A percentile compares a stretch with the other conserved stretches of the same genome.
Conservation (phyloP, 495 filamentous ascomycete species). For the Aspergillus mulundensis region DNA sequence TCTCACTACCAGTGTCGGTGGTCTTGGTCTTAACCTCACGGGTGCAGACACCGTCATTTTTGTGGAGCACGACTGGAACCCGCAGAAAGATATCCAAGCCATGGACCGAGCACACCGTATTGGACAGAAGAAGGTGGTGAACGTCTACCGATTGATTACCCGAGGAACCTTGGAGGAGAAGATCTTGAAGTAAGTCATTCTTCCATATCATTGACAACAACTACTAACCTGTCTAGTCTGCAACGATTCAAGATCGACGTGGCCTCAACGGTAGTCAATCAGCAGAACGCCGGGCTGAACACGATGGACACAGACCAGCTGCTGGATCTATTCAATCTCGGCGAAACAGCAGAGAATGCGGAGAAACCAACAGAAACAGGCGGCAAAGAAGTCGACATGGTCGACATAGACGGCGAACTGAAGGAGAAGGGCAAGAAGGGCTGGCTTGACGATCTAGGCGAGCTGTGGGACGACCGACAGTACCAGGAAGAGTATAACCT, state of each 20-base stretch:
- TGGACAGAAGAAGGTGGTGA: slow-evolving; percentile 98
- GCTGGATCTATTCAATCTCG: slow-evolving; percentile 91
- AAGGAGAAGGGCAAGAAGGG: slow-evolving; percentile 96
- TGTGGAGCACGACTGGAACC: slow-evolving; percentile 99
- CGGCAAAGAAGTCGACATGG: slow-evolving; percentile 83
- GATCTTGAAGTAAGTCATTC: slow-evolving; percentile 71
- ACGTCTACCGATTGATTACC: slow-evolving; percentile 96
- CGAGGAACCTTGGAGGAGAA: slow-evolving; percentile 97
- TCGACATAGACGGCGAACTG: slow-evolving; percentile 87
- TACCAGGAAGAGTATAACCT: slow-evolving; percentile 97
- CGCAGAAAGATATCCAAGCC: slow-evolving; percentile 95
- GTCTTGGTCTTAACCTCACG: slow-evolving; percentile 90
- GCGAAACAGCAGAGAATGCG: slow-evolving; percentile 67
- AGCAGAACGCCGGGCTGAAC: slow-evolving; percentile 91
- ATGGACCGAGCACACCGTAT: slow-evolving; percentile 99
- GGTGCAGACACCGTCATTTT: slow-evolving; percentile 99
- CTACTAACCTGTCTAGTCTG: slow-evolving; percentile 54
- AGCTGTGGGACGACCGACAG: slow-evolving; percentile 93
- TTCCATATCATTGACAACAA: background rate
- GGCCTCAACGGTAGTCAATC: slow-evolving; percentile 95
- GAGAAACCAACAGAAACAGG: slow-evolving; percentile 53
- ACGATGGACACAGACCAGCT: slow-evolving; percentile 99
- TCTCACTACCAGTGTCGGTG: slow-evolving; percentile 90
- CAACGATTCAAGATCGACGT: slow-evolving; percentile 99
- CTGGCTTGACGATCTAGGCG: slow-evolving; percentile 87